These are phyloP conservation scores for Coniochaeta sp. DNA, from an alignment of 2,329 filamentous ascomycete species.

Conservation along the genomic window DNA sequence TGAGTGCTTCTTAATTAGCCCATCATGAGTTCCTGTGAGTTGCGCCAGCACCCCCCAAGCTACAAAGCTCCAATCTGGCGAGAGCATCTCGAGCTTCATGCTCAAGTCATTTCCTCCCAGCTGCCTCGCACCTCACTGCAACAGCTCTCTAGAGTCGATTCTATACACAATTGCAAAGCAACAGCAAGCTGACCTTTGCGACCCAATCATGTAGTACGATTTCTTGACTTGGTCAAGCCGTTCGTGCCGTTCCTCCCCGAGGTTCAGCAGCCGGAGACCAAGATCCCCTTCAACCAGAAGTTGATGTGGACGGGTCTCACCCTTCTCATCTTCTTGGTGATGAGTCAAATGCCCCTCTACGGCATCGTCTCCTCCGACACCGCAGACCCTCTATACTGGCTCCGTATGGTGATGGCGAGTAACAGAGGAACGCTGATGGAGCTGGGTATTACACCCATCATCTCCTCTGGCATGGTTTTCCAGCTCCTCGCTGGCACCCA, in stretches of 20 bases:
- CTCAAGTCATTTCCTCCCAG: background rate
- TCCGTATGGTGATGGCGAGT: constrained; percentile 99
- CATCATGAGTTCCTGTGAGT: constrained; percentile 52
- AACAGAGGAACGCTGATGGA: constrained; percentile 97
- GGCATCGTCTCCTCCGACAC: constrained; percentile 98
- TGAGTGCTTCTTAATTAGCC: constrained; percentile 17
- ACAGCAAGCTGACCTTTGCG: constrained; percentile 12
- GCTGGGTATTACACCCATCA: constrained; percentile 95
- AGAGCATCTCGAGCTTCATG: background rate
- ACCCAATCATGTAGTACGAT: constrained; percentile 63
- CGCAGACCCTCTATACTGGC: constrained; percentile 98
- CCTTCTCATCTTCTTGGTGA: constrained; percentile 97
- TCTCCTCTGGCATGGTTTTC: constrained; percentile 99
- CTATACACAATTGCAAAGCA: background rate
- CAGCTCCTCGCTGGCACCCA: constrained; percentile 99
- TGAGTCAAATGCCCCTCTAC: constrained; percentile 99
- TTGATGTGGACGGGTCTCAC: constrained; percentile 93
- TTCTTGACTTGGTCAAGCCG: constrained; percentile 99
- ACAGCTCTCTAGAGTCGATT: constrained; percentile 1
- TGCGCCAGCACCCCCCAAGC: constrained; percentile 2
- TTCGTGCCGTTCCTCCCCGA: constrained; percentile 99
- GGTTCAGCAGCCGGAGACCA: constrained; percentile 97
- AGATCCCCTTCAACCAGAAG: constrained; percentile 98
- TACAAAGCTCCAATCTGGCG: background rate
- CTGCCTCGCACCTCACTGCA: background rate